Percentiles rank a stretch among this genome's conserved stretches.
These are phyloP conservation scores for Cordia subcordata DNA, from an alignment of 257 asterid species.

Conservation along the genomic window DNA sequence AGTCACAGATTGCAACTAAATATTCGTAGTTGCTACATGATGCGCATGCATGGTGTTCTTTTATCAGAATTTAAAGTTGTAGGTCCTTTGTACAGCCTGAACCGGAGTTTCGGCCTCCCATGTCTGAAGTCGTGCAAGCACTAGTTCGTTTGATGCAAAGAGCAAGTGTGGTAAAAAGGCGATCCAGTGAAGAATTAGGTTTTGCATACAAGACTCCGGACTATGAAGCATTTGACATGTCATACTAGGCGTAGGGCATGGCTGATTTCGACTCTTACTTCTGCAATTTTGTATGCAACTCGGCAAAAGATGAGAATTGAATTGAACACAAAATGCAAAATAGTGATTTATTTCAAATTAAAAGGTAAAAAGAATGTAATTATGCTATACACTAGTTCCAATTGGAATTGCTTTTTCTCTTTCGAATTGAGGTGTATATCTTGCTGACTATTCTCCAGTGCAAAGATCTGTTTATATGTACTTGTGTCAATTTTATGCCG, in stretches of 20 bases:
- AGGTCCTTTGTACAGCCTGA: slow-evolving; percentile 64
- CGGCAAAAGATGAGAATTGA: slow-evolving; percentile 25
- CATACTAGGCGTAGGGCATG: slow-evolving; percentile 16
- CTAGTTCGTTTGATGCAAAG: slow-evolving; percentile 89
- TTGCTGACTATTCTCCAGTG: neutral
- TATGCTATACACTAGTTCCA: neutral
- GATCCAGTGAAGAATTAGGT: slow-evolving; percentile 72
- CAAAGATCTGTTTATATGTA: too few species aligned
- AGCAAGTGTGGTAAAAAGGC: slow-evolving; percentile 62
- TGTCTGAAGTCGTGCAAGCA: slow-evolving; percentile 98
- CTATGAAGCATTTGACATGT: slow-evolving; percentile 52
- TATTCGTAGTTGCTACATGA: too few species aligned
- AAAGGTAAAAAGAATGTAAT: neutral
- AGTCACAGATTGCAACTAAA: too few species aligned
- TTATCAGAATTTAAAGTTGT: too few species aligned
- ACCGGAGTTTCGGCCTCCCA: slow-evolving; percentile 95
- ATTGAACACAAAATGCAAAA: neutral
- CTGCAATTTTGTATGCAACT: slow-evolving; percentile 50
- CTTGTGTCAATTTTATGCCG: too few species aligned
- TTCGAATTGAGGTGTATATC: neutral
- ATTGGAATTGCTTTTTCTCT: neutral
- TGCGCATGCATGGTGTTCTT: too few species aligned
- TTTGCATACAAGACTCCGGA: slow-evolving; percentile 68
- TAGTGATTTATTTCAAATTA: neutral
- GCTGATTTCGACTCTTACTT: slow-evolving; percentile 13